These are phyloP conservation scores for Xylaria sp. DNA, from an alignment of 2,329 filamentous ascomycete species.

Conservation along the genomic window DNA sequence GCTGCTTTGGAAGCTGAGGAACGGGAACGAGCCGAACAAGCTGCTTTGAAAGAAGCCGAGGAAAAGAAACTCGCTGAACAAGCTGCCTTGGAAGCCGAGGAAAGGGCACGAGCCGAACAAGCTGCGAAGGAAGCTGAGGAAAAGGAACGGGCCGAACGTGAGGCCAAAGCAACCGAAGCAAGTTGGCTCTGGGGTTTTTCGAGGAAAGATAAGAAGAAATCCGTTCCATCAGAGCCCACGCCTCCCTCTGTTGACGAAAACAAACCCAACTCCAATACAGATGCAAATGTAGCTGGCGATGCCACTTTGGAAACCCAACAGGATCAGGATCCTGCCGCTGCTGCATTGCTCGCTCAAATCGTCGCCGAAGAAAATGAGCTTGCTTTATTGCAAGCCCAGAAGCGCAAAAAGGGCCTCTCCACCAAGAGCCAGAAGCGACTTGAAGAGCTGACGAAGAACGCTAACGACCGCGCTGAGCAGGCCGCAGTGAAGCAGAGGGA, in stretches of 20 bases:
- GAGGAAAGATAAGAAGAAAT: background rate
- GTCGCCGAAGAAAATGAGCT: conserved; percentile 12
- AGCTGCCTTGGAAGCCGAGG: background rate
- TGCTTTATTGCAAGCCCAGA: conserved; percentile 1
- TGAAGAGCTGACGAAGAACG: conserved; percentile 12
- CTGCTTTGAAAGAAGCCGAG: background rate
- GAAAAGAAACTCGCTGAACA: background rate
- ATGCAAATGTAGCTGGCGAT: background rate
- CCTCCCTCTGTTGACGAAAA: conserved; percentile 26
- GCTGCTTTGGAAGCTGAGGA: conserved; percentile 35
- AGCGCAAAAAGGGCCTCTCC: conserved; percentile 5
- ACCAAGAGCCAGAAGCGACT: conserved; percentile 12
- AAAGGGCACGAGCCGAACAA: background rate
- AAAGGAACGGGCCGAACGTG: background rate
- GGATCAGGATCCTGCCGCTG: conserved; percentile 23
- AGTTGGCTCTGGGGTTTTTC: background rate
- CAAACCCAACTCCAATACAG: conserved; percentile 2
- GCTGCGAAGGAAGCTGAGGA: background rate
- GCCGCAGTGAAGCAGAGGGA: background rate
- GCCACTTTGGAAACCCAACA: conserved; percentile 11
- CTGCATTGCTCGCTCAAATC: conserved; percentile 13
- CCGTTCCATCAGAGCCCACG: background rate
- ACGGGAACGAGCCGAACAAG: background rate
- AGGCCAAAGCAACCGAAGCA: background rate
- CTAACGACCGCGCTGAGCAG: conserved; percentile 9